phyloP scores from a whole-genome alignment of 257 asterid genomes.

The Haberlea rhodopensis region DNA sequence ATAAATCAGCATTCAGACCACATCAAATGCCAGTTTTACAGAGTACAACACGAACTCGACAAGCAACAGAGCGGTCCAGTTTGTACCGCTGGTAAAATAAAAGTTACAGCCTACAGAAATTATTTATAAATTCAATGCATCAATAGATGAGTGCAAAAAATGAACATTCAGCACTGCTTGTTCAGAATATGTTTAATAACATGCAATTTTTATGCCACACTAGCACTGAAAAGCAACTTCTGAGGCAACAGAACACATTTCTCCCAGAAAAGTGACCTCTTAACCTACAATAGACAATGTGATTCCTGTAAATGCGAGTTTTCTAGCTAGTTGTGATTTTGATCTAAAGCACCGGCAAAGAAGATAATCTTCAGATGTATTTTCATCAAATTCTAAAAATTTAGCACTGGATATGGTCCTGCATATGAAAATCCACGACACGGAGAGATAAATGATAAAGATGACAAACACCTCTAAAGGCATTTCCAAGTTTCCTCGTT shows the following conservation, averaged over 20 bases:
- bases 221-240: constrained; percentile 8
- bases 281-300: neutral
- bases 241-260: neutral
- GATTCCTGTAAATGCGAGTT: neutral
- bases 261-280: neutral
- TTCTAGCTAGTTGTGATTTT: neutral
- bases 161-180: constrained; percentile 1
- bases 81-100: constrained; percentile 14
- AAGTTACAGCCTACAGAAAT: neutral
- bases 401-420: constrained; percentile 10
- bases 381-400: neutral
- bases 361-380: neutral
- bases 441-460: constrained; percentile 1
- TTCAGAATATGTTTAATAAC: neutral
- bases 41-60: constrained; percentile 16
- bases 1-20: constrained; percentile 28
- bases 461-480: constrained; percentile 15
- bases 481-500: constrained; percentile 1
- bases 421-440: neutral
- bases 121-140: neutral
- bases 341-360: neutral
- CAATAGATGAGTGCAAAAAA: constrained; percentile 9
- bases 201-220: neutral
- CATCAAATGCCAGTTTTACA: constrained; percentile 26
- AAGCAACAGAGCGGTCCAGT: constrained; percentile 18